phyloP scores from a whole-genome alignment of 2,329 filamentous ascomycete genomes.

The Elsinoe arachidis region DNA sequence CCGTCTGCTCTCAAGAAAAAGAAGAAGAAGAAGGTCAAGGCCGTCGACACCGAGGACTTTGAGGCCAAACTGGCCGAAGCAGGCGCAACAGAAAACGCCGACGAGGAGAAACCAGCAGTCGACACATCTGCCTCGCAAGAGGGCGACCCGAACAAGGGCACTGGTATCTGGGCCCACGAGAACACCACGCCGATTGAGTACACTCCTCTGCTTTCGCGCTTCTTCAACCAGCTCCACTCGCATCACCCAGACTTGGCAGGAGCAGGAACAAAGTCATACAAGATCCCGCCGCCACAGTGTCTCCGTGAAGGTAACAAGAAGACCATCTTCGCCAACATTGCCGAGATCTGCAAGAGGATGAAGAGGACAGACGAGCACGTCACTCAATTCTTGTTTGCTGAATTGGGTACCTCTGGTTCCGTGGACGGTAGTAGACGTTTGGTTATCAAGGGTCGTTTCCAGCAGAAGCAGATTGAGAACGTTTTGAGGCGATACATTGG shows the following conservation, averaged over 20 bases:
- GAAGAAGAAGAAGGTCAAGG: constrained; percentile 63
- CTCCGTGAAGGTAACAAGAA: constrained; percentile 99
- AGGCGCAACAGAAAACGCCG: constrained; percentile 48
- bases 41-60: constrained; percentile 53
- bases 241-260: constrained; percentile 94
- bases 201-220: constrained; percentile 75
- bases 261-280: constrained; percentile 74
- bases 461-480: constrained; percentile 99
- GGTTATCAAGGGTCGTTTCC: constrained; percentile 99
- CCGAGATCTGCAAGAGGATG: constrained; percentile 98
- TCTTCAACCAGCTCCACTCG: constrained; percentile 89
- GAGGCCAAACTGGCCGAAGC: constrained; percentile 58
- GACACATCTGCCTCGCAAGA: constrained; percentile 37
- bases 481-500: constrained; percentile 91
- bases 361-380: constrained; percentile 92
- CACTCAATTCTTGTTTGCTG: constrained; percentile 92
- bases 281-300: constrained; percentile 97
- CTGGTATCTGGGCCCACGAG: constrained; percentile 83
- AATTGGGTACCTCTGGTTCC: constrained; percentile 93
- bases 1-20: constrained; percentile 71
- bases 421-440: constrained; percentile 86
- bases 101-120: constrained; percentile 37
- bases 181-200: constrained; percentile 72
- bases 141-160: constrained; percentile 79
- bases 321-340: constrained; percentile 98